Conservation (phyloP, 768 basidiomycete genomes). For the Erythrobasidium yunnanense region DNA sequence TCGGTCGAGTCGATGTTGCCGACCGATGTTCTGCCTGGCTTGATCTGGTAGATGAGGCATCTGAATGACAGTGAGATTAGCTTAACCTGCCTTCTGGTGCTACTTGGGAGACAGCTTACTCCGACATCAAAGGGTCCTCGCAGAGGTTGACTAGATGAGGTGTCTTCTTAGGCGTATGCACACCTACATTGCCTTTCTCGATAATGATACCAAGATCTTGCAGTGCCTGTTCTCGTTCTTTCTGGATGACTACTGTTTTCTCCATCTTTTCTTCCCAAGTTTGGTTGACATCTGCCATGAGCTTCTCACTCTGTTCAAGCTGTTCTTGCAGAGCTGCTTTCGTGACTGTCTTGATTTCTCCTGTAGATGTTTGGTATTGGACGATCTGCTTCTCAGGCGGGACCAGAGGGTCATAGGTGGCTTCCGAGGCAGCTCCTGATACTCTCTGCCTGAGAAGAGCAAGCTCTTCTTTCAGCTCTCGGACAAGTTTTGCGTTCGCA, state of each 20-base stretch:
- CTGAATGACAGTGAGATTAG: neutral
- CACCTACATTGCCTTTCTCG: slow-evolving; percentile 86
- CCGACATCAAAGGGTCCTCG: slow-evolving; percentile 89
- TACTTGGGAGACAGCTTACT: slow-evolving; percentile 59
- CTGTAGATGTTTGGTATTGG: slow-evolving; percentile 83
- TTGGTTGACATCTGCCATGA: slow-evolving; percentile 85
- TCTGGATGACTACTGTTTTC: slow-evolving; percentile 86
- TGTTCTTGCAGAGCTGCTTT: slow-evolving; percentile 97
- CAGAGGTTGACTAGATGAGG: slow-evolving; percentile 78
- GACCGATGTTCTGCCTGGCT: slow-evolving; percentile 70
- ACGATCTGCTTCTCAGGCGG: slow-evolving; percentile 93
- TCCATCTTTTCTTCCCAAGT: slow-evolving; percentile 92
- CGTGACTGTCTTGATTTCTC: slow-evolving; percentile 84
- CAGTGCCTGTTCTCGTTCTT: slow-evolving; percentile 90
- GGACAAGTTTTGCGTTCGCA: slow-evolving; percentile 95
- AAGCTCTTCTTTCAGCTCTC: slow-evolving; percentile 96
- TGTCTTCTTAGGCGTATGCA: slow-evolving; percentile 97
- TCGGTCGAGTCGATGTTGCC: slow-evolving; percentile 76
- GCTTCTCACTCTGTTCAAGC: slow-evolving; percentile 84
- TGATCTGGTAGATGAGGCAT: slow-evolving; percentile 59
- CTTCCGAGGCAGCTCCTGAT: slow-evolving; percentile 55
- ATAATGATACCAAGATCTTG: slow-evolving; percentile 97
- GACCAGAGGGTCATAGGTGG: slow-evolving; percentile 71
- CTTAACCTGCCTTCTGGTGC: neutral
- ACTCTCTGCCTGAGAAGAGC: slow-evolving; percentile 85